A percentile compares a stretch with the other conserved stretches of the same genome.
Conservation (phyloP, 176 grass and related monocot species). For the Aegilops longissima region DNA sequence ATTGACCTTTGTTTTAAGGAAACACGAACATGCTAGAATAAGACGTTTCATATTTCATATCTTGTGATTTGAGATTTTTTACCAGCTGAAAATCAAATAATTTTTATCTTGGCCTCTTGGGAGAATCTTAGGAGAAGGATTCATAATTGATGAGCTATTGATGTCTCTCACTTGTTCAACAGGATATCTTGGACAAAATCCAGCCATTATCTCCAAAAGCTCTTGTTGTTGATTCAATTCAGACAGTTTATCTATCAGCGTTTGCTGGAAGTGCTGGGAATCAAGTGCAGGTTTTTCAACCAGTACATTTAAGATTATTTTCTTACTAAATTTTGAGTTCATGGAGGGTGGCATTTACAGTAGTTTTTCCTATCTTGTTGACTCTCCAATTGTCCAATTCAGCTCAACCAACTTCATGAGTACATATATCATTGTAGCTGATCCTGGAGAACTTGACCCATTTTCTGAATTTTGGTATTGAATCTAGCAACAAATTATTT, state of each 20-base stretch:
- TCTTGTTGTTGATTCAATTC: slow-evolving; percentile 95
- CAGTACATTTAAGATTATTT: slow-evolving; percentile 18
- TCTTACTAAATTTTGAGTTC: neutral
- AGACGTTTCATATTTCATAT: neutral
- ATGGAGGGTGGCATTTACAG: neutral
- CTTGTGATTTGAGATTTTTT: slow-evolving; percentile 9
- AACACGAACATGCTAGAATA: neutral
- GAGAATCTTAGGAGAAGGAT: slow-evolving; percentile 3
- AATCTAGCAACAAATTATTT: neutral
- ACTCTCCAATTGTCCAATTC: neutral
- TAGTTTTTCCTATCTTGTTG: neutral
- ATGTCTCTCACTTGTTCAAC: slow-evolving; percentile 33
- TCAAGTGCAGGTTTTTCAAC: slow-evolving; percentile 55
- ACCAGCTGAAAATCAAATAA: slow-evolving; percentile 6
- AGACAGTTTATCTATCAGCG: slow-evolving; percentile 89
- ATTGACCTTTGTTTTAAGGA: slow-evolving; percentile 2
- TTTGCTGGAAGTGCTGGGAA: slow-evolving; percentile 95
- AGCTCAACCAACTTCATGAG: slow-evolving; percentile 17
- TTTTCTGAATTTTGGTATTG: slow-evolving; percentile 8
- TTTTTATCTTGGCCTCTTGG: neutral
- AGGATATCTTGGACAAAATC: slow-evolving; percentile 96
- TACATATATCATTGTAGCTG: neutral
- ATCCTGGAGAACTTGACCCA: neutral
- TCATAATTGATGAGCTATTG: neutral
- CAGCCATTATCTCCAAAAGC: slow-evolving; percentile 61